Evolutionary conservation across 2,329 filamentous ascomycete genomes (phyloP), one percentile per base, ranked within the genome.

Genomic region (Trematosphaeria pertusa): DNA sequence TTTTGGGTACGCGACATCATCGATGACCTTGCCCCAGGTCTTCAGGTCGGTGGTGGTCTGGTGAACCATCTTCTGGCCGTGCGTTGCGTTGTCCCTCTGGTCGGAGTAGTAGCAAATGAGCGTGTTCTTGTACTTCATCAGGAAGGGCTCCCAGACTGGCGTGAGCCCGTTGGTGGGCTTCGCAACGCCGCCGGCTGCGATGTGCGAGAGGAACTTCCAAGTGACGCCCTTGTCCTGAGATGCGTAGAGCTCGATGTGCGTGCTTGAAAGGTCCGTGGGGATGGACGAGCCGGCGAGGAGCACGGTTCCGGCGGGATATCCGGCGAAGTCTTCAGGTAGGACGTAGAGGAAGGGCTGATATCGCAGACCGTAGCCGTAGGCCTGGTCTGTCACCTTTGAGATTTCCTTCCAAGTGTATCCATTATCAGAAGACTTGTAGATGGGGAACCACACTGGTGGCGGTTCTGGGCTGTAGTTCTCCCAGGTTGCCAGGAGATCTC

Each of bases 131-230:
- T 85, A 78, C 34, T 79, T 74, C 64, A 79, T 78, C 32, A 89
- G 70, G 66, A 87, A 88, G 0, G 87, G 87, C 66, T 90, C 87
- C 87, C 87, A 90, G 15, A 90, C 83, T 0, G 86, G 85, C 0
- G 84, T 87, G 28, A 84, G 66, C 1, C 84, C 86, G 59, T 89
- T 87, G 60, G 82, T 78, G 3, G 86, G 81, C 0, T 74, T 59
- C 2, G 86, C 85, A 36, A 77, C 76, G n/a, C 85, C 85, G 24
- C 87, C 87, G 1, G 75, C 72, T 1, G 86, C 86, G 34, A 89
- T 81, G 54, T 84, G 79, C 48, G 81, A 85, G 41, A 88, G 80
- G 55, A 88, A 89, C 20, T 81, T 72, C 87, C 87, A 90, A 1
- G 80, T 85, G 26, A 44, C 40, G 5, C 86, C 87, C 34, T 74